A percentile compares a stretch with the other conserved stretches of the same genome.
Conservation (phyloP, 2,329 filamentous ascomycete genomes). For the Alternaria sp. region DNA sequence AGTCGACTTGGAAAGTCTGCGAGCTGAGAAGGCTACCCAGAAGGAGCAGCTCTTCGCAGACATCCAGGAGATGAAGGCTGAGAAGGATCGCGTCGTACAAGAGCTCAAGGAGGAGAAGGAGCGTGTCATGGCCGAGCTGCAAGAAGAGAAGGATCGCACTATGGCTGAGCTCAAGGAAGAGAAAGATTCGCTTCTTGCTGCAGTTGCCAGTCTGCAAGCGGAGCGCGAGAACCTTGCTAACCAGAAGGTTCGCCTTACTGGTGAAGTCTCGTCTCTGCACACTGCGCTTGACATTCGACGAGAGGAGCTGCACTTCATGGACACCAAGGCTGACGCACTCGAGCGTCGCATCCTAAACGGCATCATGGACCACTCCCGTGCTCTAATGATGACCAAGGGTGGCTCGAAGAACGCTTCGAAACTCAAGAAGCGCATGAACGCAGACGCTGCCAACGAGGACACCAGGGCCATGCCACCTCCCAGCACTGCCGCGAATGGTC, state of each 20-base stretch:
- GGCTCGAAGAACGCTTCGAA: slow-evolving; percentile 50
- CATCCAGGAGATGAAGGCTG: slow-evolving; percentile 52
- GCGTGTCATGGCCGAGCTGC: slow-evolving; percentile 41
- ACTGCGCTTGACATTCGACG: slow-evolving; percentile 87
- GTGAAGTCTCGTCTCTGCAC: slow-evolving; percentile 88
- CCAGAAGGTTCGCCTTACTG: slow-evolving; percentile 79
- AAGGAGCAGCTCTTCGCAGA: slow-evolving; percentile 64
- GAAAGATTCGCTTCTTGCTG: slow-evolving; percentile 56
- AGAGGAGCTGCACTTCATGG: slow-evolving; percentile 91
- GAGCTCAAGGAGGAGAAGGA: slow-evolving; percentile 53
- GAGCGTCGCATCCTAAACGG: slow-evolving; percentile 94
- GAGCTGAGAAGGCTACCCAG: slow-evolving; percentile 63
- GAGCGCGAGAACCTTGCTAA: slow-evolving; percentile 78
- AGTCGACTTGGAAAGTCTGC: slow-evolving; percentile 53
- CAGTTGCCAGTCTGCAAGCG: slow-evolving; percentile 64
- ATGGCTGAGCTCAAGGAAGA: slow-evolving; percentile 48
- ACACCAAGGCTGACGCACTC: slow-evolving; percentile 82
- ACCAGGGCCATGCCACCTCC: slow-evolving; percentile 42
- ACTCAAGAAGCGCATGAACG: slow-evolving; percentile 41
- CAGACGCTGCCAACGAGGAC: slow-evolving; percentile 43
- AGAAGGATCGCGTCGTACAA: slow-evolving; percentile 51
- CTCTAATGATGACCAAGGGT: slow-evolving; percentile 77
- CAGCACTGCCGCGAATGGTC: slow-evolving; percentile 44
- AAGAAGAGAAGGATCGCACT: slow-evolving; percentile 43
- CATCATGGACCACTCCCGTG: slow-evolving; percentile 93